These are phyloP conservation scores for Taiozyma sp. DNA, from an alignment of 1,139 yeast genomes.

Conservation along the genomic window DNA sequence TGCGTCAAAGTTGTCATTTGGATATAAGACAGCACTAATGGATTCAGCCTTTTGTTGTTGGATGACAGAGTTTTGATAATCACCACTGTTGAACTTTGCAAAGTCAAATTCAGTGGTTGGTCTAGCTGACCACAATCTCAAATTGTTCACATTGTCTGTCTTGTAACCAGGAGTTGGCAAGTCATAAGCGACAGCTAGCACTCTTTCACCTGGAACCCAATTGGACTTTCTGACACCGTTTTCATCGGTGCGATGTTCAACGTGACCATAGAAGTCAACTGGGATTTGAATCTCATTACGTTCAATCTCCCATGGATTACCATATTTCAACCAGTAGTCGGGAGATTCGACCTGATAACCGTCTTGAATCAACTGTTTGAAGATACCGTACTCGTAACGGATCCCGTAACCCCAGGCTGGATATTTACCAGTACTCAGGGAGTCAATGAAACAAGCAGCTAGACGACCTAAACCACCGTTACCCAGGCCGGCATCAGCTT, in stretches of 20 bases:
- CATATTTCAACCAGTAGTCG: conserved; percentile 85
- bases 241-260: conserved; percentile 55
- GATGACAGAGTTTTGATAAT: conserved; percentile 78
- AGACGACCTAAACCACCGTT: conserved; percentile 94
- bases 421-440: conserved; percentile 79
- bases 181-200: conserved; percentile 88
- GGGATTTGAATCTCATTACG: conserved; percentile 86
- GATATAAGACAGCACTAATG: conserved; percentile 86
- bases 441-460: conserved; percentile 93
- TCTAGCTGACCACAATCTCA: conserved; percentile 86
- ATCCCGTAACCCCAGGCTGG: conserved; percentile 98
- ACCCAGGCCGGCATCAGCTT: conserved; percentile 93
- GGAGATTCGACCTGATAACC: conserved; percentile 95
- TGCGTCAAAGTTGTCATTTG: conserved; percentile 85
- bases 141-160: conserved; percentile 80
- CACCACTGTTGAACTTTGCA: conserved; percentile 88
- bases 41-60: conserved; percentile 89
- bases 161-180: conserved; percentile 92
- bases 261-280: conserved; percentile 87
- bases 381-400: conserved; percentile 91
- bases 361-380: conserved; percentile 83
- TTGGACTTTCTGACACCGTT: conserved; percentile 44
- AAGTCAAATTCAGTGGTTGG: conserved; percentile 94
- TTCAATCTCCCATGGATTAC: conserved; percentile 92
- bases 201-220: conserved; percentile 90